These are phyloP conservation scores for Colletotrichum incanum DNA, from an alignment of 2,329 filamentous ascomycete species.

Conservation along the genomic window DNA sequence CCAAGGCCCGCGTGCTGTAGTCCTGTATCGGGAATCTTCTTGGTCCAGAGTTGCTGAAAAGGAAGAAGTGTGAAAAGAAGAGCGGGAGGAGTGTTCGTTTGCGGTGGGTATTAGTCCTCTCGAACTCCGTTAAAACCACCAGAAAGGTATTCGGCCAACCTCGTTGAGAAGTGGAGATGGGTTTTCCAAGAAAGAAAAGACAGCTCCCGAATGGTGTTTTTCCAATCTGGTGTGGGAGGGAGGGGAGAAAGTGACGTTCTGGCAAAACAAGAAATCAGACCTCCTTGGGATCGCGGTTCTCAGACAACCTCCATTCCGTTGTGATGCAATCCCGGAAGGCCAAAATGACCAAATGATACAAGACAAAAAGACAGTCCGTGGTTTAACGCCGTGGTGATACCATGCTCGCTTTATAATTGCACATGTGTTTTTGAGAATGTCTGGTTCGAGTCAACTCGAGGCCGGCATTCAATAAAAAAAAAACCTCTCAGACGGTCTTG, in stretches of 20 bases:
- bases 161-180: conserved; percentile 65
- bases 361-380: conserved; percentile 27
- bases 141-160: conserved; percentile 65
- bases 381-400: conserved; percentile 37
- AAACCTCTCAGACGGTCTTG: conserved; percentile 66
- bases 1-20: conserved; percentile 28
- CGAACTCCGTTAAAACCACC: conserved; percentile 59
- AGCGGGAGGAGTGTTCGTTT: conserved; percentile 50
- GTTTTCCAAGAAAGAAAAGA: conserved; percentile 45
- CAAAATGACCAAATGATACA: conserved; percentile 36
- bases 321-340: conserved; percentile 30
- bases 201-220: conserved; percentile 62
- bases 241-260: conserved; percentile 50
- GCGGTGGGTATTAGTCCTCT: conserved; percentile 55
- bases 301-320: conserved; percentile 37
- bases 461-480: conserved; percentile 1
- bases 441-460: conserved; percentile 22
- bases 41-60: conserved; percentile 28
- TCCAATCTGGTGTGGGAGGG: conserved; percentile 68
- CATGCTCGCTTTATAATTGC: conserved; percentile 40
- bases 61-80: conserved; percentile 44
- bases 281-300: conserved; percentile 40
- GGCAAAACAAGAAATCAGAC: conserved; percentile 44
- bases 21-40: conserved; percentile 15
- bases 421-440: conserved; percentile 34